Base-by-base conservation (phyloP, 108 stramenopile genomes). In the Seminavis robusta region DNA sequence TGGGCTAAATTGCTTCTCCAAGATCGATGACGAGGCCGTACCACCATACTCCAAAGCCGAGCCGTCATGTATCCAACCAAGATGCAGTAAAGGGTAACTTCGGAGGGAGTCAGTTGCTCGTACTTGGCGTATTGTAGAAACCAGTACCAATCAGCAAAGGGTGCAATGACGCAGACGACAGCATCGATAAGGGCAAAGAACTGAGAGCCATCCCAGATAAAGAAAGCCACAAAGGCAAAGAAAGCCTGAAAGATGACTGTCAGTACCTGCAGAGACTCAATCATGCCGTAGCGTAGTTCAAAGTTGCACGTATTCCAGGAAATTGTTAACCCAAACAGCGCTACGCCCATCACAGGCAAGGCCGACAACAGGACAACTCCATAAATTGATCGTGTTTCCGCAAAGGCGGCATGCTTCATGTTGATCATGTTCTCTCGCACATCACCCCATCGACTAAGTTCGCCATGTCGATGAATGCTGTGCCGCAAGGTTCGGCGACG, bases 261-360 rank as follows among this genome's bases (percentile, higher is more conserved):
- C 20, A 66, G 28, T 10, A 48, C 24, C 54, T 71, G 49, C 32
- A 76, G 28, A n/a, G 40, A 25, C 5, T 27, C 47, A 11, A 39
- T 36, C 69, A 71, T 61, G 16, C 52, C 21, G 9, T 51, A 9
- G 33, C 39, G 39, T 3, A 71, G 13, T 23, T 60, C 54, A 38
- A 67, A 30, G 11, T 47, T 28, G 13, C 56, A 55, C 16, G 59
- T 71, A 54, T 66, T 76, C 65, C 59, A 76, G 24, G 69, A 71
- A 23, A 76, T 16, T 17, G 41, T 56, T 2, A 70, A 42, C 13
- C 54, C 58, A 29, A 71, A 62, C 6, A 64, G 10, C 16, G 50
- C 33, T 13, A 72, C 55, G 24, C 67, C 62, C n/a, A 57, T 25
- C 16, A 69, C 52, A 38, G 71, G 54, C 29, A 69, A 9, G n/a